phyloP scores from a whole-genome alignment of 2,329 filamentous ascomycete genomes.

The Ophiocordyceps australis region DNA sequence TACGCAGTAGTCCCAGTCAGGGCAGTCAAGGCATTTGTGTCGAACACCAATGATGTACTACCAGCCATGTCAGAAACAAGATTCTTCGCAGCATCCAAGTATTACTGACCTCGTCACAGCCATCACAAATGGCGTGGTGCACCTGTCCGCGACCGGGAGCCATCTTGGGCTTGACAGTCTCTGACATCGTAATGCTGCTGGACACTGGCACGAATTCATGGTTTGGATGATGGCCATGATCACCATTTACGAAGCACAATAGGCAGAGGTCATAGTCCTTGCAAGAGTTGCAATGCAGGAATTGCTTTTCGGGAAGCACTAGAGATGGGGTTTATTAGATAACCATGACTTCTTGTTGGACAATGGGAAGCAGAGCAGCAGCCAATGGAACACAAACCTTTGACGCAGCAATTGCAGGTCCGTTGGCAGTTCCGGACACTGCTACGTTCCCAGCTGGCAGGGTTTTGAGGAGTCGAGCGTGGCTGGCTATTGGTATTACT shows the following conservation, averaged over 20 bases:
- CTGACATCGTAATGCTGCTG: constrained; percentile 40
- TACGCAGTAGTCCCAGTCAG: constrained; percentile 91
- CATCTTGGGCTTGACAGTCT: constrained; percentile 48
- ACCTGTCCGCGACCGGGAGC: constrained; percentile 60
- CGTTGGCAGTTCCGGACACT: constrained; percentile 22
- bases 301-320: constrained; percentile 59
- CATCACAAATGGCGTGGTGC: constrained; percentile 87
- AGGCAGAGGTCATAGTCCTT: constrained; percentile 89
- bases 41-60: constrained; percentile 70
- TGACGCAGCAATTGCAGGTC: constrained; percentile 51
- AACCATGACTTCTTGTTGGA: too few species aligned
- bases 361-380: too few species aligned
- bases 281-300: constrained; percentile 72
- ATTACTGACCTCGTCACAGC: constrained; percentile 45
- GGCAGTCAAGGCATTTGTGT: constrained; percentile 92
- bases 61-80: not conserved
- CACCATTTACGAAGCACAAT: constrained; percentile 53
- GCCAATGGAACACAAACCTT: constrained; percentile 13
- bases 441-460: too few species aligned
- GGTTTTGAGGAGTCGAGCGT: too few species aligned
- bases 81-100: not conserved
- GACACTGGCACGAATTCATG: constrained; percentile 61
- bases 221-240: constrained; percentile 80
- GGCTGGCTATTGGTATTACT: too few species aligned
- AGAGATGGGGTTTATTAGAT: too few species aligned